Base-by-base conservation (phyloP, 1,284 basidiomycete genomes). In the Marasmius fiardii region DNA sequence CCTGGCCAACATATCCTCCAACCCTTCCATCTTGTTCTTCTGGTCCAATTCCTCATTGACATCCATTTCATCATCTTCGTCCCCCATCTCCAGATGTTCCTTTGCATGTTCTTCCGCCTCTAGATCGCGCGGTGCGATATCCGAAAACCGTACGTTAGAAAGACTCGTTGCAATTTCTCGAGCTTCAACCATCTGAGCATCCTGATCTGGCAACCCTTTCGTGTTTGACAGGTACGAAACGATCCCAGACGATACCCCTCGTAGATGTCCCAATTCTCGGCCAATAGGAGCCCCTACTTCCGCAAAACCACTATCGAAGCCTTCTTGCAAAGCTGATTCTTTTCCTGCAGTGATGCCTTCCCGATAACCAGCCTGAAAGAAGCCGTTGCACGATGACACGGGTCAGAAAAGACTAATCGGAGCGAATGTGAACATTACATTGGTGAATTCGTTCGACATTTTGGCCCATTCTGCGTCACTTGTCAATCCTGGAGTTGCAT, bases 341-440 rank as follows among this genome's bases (percentile, higher is more conserved):
- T 95, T 95, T 10, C 93, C 92, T 2, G 85, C 84, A 0, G 85
- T 89, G 61, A 95, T 93, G 24, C 92, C 93, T 69, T 94, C 92
- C 16, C 92, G 83, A 64, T 94, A 95, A 1, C 93, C 93, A 20
- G 82, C 81, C 93, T 95, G 52, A 41, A n/a, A n/a, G n/a, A n/a
- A n/a, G n/a, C n/a, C n/a, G n/a, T n/a, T n/a, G n/a, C n/a, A n/a
- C n/a, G n/a, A n/a, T n/a, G n/a, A n/a, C n/a, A n/a, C n/a, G n/a
- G n/a, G n/a, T n/a, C n/a, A n/a, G n/a, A n/a, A n/a, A n/a, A n/a
- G n/a, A n/a, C n/a, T n/a, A n/a, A n/a, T n/a, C n/a, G n/a, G n/a
- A n/a, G n/a, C n/a, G n/a, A n/a, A n/a, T 41, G 39, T 8, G 16
- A n/a, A 7, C 39, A 16, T 20, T 66, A 87, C 86, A 64, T 84